Evolutionary conservation across 2,329 filamentous ascomycete species (phyloP).

Genomic region (Alternaria ethzedia): DNA sequence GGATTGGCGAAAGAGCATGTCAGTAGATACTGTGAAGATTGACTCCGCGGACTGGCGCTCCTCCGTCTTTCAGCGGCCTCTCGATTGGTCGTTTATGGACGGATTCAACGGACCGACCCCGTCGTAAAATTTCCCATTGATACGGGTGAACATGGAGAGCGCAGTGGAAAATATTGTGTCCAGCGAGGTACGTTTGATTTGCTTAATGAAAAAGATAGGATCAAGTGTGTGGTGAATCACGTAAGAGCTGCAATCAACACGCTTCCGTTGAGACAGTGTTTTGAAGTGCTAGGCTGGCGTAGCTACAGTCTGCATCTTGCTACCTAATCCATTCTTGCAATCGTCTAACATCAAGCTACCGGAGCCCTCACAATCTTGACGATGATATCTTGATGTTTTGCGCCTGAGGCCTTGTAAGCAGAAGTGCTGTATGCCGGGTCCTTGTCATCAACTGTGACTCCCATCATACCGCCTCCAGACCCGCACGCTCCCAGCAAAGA

Average conservation of each 20-base stretch:
- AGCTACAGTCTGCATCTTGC: too few species aligned
- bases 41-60: background rate
- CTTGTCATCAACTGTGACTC: background rate
- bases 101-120: background rate
- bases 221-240: too few species aligned
- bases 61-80: background rate
- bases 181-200: background rate
- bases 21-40: background rate
- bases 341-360: too few species aligned
- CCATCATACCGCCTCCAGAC: background rate
- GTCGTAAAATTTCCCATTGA: background rate
- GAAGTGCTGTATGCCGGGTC: background rate
- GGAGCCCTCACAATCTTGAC: background rate
- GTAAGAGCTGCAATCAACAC: too few species aligned
- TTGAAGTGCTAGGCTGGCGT: too few species aligned
- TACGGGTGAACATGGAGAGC: background rate
- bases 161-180: background rate
- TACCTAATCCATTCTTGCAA: too few species aligned
- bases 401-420: background rate
- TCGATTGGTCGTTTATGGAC: background rate
- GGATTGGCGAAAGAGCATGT: background rate
- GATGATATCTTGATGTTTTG: background rate
- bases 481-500: background rate
- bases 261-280: too few species aligned
- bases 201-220: too few species aligned